phyloP scores from a whole-genome alignment of 116 monocot genomes.

The Iris pallida region DNA sequence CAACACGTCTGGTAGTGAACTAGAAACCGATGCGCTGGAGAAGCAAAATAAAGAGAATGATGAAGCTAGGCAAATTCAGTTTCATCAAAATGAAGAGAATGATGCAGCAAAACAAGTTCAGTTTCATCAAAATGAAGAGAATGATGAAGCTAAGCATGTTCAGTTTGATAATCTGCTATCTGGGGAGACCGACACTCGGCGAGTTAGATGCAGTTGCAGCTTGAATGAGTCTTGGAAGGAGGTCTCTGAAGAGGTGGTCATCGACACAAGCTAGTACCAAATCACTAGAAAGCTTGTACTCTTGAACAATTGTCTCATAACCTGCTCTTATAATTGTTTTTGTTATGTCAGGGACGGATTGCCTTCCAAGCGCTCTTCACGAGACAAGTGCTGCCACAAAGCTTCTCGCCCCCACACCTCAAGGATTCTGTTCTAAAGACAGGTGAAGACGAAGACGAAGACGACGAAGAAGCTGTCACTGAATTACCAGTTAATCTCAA shows the following conservation, averaged over 20 bases:
- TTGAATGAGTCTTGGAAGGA: constrained; percentile 80
- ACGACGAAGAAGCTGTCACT: constrained; percentile 10
- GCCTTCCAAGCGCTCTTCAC: constrained; percentile 89
- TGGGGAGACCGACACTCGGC: constrained; percentile 35
- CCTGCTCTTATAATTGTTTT: constrained; percentile 26
- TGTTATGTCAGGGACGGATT: constrained; percentile 68
- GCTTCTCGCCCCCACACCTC: constrained; percentile 55
- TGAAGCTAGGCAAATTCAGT: no score
- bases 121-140: constrained; percentile 24
- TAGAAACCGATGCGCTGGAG: constrained; percentile 41
- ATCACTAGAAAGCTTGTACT: no score
- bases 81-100: constrained; percentile 21
- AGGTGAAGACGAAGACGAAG: neutral
- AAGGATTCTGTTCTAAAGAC: constrained; percentile 11
- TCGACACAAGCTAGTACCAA: constrained; percentile 10
- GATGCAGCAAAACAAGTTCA: constrained; percentile 13
- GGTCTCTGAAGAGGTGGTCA: constrained; percentile 87
- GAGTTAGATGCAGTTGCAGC: constrained; percentile 25
- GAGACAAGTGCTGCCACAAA: constrained; percentile 76
- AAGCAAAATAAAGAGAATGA: constrained; percentile 25
- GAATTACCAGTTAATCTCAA: constrained; percentile 30
- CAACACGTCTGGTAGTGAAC: constrained; percentile 67
- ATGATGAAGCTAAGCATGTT: constrained; percentile 16
- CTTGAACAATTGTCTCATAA: neutral
- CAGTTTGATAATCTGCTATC: constrained; percentile 18